Base-by-base conservation (phyloP, 148 eudicot species). In the Cornus kousa region DNA sequence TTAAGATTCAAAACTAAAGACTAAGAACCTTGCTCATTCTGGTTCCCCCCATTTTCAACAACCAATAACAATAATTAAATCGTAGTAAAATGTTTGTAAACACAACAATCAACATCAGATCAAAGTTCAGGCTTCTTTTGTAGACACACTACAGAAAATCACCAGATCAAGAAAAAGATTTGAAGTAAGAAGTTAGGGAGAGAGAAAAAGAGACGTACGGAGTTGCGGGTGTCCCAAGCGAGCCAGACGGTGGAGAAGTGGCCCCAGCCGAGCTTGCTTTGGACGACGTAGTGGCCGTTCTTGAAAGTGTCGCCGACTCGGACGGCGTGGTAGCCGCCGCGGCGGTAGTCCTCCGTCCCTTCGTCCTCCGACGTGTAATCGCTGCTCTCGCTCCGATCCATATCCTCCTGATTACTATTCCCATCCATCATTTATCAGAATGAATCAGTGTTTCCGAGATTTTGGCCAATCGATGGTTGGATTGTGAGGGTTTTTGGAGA, bases 201-300 rank as follows among this genome's bases (percentile, higher is more conserved):
- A 71, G 62, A 43, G 67, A 55, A 68, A 72, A 53, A 55, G 78
- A 73, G 78, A 43, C 65, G 55, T 71, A 83, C 82, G 39, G 82
- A 71, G 12, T 83, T 40, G 19, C 57, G 59, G 17, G 81, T 77
- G 48, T 80, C 86, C 86, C 86, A 80, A 68, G 86, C 81, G 81
- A 83, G 83, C 86, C 86, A 83, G 76, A 83, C 81, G 68, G 86
- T 83, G 66, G 86, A 80, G 74, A 83, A 83, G 69, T 83, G 83
- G 16, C 83, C 86, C 86, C 86, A 80, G 1, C 86, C 83, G 7
- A 85, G 87, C 53, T 87, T 80, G 72, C 88, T 87, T 80, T 89
- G 74, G 39, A 78, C 80, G 2, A 78, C 59, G 57, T 78, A 78
- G 39, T 40, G 80, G 39, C 80, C 80, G 69, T 33, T 31, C 33